Conservation (phyloP, 805 yeast species). For the Candida sphagnicola region DNA sequence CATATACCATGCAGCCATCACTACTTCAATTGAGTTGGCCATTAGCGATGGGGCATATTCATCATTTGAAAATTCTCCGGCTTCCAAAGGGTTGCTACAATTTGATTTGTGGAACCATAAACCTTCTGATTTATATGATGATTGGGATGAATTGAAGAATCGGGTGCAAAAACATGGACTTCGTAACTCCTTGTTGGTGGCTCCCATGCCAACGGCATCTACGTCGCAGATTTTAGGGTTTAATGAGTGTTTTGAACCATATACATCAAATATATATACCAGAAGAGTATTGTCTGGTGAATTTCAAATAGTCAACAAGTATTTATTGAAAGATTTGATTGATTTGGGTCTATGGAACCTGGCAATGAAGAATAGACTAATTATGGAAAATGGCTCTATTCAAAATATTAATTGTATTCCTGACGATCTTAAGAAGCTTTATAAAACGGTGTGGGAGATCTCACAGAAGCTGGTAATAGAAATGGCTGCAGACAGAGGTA, state of each 20-base stretch:
- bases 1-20: constrained; percentile 89
- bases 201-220: constrained; percentile 98
- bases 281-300: constrained; percentile 93
- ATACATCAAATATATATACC: constrained; percentile 86
- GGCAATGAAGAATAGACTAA: constrained; percentile 70
- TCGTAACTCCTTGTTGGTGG: constrained; percentile 83
- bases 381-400: constrained; percentile 80
- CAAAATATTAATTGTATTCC: constrained; percentile 76
- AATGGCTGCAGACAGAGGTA: constrained; percentile 77
- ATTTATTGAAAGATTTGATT: constrained; percentile 75
- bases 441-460: constrained; percentile 96
- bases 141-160: constrained; percentile 73
- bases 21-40: constrained; percentile 83
- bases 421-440: constrained; percentile 65
- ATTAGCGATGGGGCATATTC: constrained; percentile 62
- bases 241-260: constrained; percentile 95
- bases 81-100: constrained; percentile 80
- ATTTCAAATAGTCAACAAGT: constrained; percentile 87
- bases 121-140: constrained; percentile 73
- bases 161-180: constrained; percentile 62
- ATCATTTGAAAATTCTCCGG: constrained; percentile 81
- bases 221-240: constrained; percentile 93
- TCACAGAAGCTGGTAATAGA: constrained; percentile 82
- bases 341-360: constrained; percentile 82
- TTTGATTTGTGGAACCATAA: constrained; percentile 81